Evolutionary conservation across 2,329 filamentous ascomycete genomes (phyloP).

Genomic region (Oidium heveae): DNA sequence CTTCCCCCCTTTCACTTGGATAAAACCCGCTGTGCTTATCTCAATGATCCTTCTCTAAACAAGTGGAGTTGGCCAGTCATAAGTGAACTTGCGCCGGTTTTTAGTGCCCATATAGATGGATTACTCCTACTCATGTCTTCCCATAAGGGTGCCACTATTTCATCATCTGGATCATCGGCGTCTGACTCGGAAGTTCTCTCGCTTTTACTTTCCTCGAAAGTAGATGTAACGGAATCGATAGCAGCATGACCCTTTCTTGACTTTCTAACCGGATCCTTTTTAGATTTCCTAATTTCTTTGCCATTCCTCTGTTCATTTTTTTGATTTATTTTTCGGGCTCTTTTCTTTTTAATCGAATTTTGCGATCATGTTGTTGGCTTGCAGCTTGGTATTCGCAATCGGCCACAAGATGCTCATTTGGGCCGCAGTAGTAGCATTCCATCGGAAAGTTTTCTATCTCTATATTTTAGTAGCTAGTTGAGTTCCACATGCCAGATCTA

Average conservation of each 20-base stretch:
- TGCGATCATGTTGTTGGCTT: neutral
- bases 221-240: neutral
- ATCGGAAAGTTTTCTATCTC: neutral
- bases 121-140: neutral
- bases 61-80: neutral
- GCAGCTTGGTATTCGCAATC: neutral
- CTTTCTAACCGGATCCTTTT: neutral
- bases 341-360: neutral
- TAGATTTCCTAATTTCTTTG: neutral
- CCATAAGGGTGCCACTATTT: neutral
- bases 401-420: neutral
- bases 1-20: neutral
- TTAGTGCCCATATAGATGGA: neutral
- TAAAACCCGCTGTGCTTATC: neutral
- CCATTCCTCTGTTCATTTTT: neutral
- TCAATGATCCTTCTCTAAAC: neutral
- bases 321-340: neutral
- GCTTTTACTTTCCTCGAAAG: neutral
- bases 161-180: neutral
- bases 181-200: neutral
- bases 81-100: neutral
- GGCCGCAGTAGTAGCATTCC: neutral
- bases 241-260: neutral
- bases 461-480: neutral
- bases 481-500: neutral